Base-by-base conservation (phyloP, 768 basidiomycete genomes). In the Serendipita sp. region DNA sequence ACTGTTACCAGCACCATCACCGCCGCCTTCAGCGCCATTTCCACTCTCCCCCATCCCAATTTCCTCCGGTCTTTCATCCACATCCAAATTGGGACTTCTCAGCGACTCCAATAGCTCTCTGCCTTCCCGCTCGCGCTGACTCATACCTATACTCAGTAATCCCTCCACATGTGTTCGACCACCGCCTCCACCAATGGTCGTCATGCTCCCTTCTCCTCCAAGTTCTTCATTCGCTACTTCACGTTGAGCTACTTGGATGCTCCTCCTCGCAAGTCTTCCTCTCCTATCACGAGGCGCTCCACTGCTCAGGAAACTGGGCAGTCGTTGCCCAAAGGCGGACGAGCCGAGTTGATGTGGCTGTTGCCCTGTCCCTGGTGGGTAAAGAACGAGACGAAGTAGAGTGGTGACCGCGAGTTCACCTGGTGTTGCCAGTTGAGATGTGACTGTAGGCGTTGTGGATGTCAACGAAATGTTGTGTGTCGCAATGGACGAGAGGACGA, bases 211-310 rank as follows among this genome's bases (percentile, higher is more conserved):
- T 10, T 27, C 55, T 31, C 6, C 10, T n/a, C 55, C 27, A 10
- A 60, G 55, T 31, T 29, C 23, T n/a, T 36, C 55, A n/a, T 60
- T 34, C n/a, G n/a, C 2, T 1, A 16, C 48, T 18, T 50, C 29
- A 8, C 29, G n/a, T 50, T 18, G 29, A 5, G 48, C 48, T 8
- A 23, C 34, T 1, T 27, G n/a, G 23, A 60, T 29, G n/a, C 55
- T 60, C n/a, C 34, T 16, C 8, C 55, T 23, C 16, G 55, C 55
- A 27, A 60, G 55, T 10, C 55, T 29, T 6, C 89, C 89, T 40
- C 89, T 78, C 27, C 89, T 77, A 71, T 91, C 90, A 62, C 89
- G 80, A 27, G 90, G 89, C 10, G 81, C 74, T 4, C 83, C 85
- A 2, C 82, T 86, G 3, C 84, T 83, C 29, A 89, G 75, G 75